These are phyloP conservation scores for Clonostachys chloroleuca DNA, from an alignment of 2,329 filamentous ascomycete species.

Conservation along the genomic window DNA sequence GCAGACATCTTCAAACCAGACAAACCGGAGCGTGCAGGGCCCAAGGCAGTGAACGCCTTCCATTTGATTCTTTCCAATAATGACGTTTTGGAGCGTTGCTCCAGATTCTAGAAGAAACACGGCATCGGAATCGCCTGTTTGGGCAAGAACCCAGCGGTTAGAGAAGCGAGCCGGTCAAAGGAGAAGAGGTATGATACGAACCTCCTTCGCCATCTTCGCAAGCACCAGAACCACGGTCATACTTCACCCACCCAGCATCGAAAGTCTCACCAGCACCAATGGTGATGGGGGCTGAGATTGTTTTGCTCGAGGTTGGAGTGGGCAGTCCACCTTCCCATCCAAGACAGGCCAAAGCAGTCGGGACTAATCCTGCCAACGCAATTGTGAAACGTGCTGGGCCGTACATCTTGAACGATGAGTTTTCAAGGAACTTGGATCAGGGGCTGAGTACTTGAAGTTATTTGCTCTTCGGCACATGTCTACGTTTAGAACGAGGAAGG, in stretches of 20 bases:
- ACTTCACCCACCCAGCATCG: constrained; percentile 24
- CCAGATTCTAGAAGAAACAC: constrained; percentile 29
- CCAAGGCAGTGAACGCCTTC: constrained; percentile 38
- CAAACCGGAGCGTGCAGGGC: constrained; percentile 29
- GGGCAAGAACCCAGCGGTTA: no score
- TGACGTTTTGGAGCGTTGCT: constrained; percentile 34
- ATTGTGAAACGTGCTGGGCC: no score
- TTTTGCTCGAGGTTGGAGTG: constrained; percentile 13
- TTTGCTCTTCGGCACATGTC: no score
- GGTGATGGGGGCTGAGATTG: constrained; percentile 23
- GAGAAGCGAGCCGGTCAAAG: no score
- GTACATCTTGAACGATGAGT: no score
- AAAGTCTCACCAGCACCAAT: constrained; percentile 17
- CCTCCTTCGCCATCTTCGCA: constrained; percentile 35
- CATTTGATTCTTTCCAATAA: constrained; percentile 33
- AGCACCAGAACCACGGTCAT: constrained; percentile 27
- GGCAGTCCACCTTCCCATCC: constrained; percentile 20
- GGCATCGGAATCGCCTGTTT: constrained; percentile 18
- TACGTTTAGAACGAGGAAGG: no score
- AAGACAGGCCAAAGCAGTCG: constrained; percentile 13
- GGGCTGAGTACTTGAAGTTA: no score
- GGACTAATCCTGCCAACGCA: constrained; percentile 1
- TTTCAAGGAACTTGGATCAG: no score
- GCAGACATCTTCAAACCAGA: constrained; percentile 40
- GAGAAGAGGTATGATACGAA: constrained; percentile 4